Percentiles rank a stretch among this genome's conserved stretches.
phyloP scores from a whole-genome alignment of 805 yeast species.

The Ogataea minuta region DNA sequence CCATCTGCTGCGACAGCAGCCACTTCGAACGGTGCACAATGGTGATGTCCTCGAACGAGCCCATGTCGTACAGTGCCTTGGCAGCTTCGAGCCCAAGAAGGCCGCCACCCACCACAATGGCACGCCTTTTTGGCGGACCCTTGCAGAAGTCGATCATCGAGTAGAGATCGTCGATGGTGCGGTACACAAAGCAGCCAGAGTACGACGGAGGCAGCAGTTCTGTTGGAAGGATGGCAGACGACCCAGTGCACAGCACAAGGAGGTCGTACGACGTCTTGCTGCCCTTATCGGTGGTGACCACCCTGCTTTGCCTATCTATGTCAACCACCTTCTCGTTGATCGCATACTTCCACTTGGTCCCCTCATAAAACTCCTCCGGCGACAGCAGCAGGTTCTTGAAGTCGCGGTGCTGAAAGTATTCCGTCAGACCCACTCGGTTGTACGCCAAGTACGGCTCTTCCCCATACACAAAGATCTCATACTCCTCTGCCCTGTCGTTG shows the following conservation, averaged over 20 bases:
- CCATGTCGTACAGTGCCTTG: slow-evolving; percentile 35
- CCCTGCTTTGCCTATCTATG: slow-evolving; percentile 18
- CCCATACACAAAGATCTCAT: slow-evolving; percentile 31
- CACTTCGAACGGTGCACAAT: slow-evolving; percentile 36
- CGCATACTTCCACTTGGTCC: slow-evolving; percentile 28
- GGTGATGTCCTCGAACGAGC: slow-evolving; percentile 28
- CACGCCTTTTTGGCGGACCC: slow-evolving; percentile 18
- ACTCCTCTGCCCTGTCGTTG: slow-evolving; percentile 31
- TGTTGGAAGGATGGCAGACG: slow-evolving; percentile 32
- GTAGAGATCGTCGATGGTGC: slow-evolving; percentile 36
- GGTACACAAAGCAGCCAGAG: slow-evolving; percentile 36
- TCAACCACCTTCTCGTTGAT: slow-evolving; percentile 23
- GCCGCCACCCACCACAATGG: slow-evolving; percentile 37
- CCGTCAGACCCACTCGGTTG: slow-evolving; percentile 38
- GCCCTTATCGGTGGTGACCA: slow-evolving; percentile 19
- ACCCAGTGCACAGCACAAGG: slow-evolving; percentile 35
- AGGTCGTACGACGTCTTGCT: slow-evolving; percentile 25
- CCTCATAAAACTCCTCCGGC: slow-evolving; percentile 27
- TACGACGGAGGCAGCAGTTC: slow-evolving; percentile 24
- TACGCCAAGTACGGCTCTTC: slow-evolving; percentile 38
- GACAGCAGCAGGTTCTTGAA: slow-evolving; percentile 29
- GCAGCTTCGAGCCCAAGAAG: slow-evolving; percentile 38
- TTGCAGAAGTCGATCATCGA: slow-evolving; percentile 29
- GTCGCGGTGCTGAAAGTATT: slow-evolving; percentile 29
- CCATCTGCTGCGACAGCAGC: slow-evolving; percentile 37